Percentiles rank a stretch among this genome's conserved stretches.
These are phyloP conservation scores for Kwoniella shivajii DNA, from an alignment of 1,284 basidiomycete species.

Conservation along the genomic window DNA sequence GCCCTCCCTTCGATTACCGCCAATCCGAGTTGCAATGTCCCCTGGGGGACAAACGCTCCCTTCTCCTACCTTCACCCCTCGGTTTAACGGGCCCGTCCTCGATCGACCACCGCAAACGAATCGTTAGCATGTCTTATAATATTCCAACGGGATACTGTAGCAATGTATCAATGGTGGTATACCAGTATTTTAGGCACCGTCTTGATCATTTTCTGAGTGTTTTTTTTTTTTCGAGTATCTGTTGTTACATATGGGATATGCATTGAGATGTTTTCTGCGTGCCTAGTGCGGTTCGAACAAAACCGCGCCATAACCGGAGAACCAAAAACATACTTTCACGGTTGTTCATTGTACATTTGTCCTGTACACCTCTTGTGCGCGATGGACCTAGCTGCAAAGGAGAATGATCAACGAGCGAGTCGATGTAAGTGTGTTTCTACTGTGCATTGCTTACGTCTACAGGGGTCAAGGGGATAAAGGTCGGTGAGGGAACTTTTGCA, in stretches of 20 bases:
- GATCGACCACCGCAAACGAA: not conserved
- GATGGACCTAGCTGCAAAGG: conserved; percentile 49
- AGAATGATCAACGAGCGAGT: conserved; percentile 42
- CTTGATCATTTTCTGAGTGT: too few species aligned
- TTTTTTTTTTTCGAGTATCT: too few species aligned
- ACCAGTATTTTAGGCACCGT: too few species aligned
- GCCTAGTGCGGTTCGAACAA: not conserved
- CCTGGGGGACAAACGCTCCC: not conserved
- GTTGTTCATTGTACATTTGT: too few species aligned
- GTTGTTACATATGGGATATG: too few species aligned
- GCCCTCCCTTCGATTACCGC: conserved; percentile 5
- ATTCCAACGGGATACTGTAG: too few species aligned
- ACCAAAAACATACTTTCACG: not conserved
- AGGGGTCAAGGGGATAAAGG: conserved; percentile 73
- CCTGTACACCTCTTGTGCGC: too few species aligned
- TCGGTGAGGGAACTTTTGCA: conserved; percentile 96
- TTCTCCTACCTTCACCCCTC: conserved; percentile 2
- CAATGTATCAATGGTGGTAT: too few species aligned
- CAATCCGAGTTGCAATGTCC: conserved; percentile 4
- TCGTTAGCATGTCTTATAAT: too few species aligned
- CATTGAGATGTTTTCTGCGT: too few species aligned
- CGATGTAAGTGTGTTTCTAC: conserved; percentile 32
- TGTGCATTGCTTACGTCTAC: conserved; percentile 6
- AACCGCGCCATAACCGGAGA: not conserved
- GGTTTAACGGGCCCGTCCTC: not conserved